Evolutionary conservation across 306 rosid species (phyloP), one percentile per base, ranked within the genome.

Genomic region (Cercis canadensis): DNA sequence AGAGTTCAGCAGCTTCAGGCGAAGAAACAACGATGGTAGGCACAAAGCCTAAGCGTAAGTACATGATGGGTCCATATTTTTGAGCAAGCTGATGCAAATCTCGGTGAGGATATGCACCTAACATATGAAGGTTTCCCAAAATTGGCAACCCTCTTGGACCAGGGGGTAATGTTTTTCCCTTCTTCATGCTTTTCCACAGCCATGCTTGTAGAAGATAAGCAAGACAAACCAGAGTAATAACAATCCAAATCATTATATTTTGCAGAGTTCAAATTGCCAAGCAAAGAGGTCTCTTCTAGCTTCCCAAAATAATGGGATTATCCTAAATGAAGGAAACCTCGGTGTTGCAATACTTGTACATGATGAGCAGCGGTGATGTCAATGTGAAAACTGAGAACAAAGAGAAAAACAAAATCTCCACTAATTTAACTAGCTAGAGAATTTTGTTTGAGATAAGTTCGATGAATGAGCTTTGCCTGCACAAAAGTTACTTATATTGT

Each of bases 101-200:
- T 47, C 55, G 69, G 17, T 90, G 89, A 37, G 90, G 90, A 14
- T 77, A 16, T 63, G 74, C 37, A 0, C 95, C 95, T n/a, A 88
- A 34, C 75, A 62, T 41, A 34, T 67, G 90, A 47, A 90, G 84
- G 75, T 78, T 76, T 5, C 95, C 92, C 18, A 90, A 24, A 67
- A 90, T 54, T 1, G 92, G 95, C 4, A 84, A 67, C 18, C 97
- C 95, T 62, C 12, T 88, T 1, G 95, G 95, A 75, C 97, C 95
- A 2, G 90, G 92, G 51, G 97, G 95, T 55, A 86, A 65, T 37
- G 39, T 81, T 18, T 52, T 82, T n/a, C 43, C 19, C 15, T 71
- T 86, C 5, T 40, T 75, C 1, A 6, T 72, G 78, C 18, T 68
- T 78, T 55, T 62, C 75, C 70, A 50, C 41, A 57, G 66, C 72